Base-by-base conservation (phyloP, 345 rosid species). In the Sisymbrium irio region DNA sequence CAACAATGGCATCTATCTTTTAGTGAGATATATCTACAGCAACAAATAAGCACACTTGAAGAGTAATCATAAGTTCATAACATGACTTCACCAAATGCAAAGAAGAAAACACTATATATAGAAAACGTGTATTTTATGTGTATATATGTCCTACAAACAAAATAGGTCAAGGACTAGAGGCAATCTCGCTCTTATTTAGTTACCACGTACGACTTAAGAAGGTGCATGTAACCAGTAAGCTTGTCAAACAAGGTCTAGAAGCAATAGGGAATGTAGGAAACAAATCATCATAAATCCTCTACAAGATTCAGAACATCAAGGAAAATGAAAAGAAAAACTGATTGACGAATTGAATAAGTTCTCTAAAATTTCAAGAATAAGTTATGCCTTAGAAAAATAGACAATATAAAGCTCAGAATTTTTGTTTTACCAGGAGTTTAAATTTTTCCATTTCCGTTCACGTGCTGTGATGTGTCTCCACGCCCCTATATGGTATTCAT, bases 191-290 rank as follows among this genome's bases (percentile, higher is more conserved):
- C 32, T 47, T 71, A 71, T 41, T 15, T 39, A 39, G 33, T 50
- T 62, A 50, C n/a, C 14, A 7, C 17, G 50, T 62, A 50, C n/a
- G 19, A 7, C 17, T 27, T 39, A 9, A 11, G 39, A 64, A 12
- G 30, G 40, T 73, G 72, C 63, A 56, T 65, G 77, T 65, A 55
- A 56, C 15, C 15, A 65, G 19, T 41, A 42, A 56, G 46, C 30
- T 63, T 53, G 11, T 41, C 39, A 8, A 64, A 22, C 56, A 3
- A 42, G 17, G 28, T 64, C 57, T 64, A 55, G 28, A 51, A 41
- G 76, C 42, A 8, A 71, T 27, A 8, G 32, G 27, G 25, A 36
- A 59, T 46, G 67, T 39, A 59, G 37, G 42, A 72, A 9, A 18
- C 19, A 62, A 50, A 37, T 17, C 55, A 62, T 62, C 45, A 40